A percentile compares a stretch with the other conserved stretches of the same genome.
These are phyloP conservation scores for Kandelia obovata DNA, from an alignment of 345 rosid species.

Conservation along the genomic window DNA sequence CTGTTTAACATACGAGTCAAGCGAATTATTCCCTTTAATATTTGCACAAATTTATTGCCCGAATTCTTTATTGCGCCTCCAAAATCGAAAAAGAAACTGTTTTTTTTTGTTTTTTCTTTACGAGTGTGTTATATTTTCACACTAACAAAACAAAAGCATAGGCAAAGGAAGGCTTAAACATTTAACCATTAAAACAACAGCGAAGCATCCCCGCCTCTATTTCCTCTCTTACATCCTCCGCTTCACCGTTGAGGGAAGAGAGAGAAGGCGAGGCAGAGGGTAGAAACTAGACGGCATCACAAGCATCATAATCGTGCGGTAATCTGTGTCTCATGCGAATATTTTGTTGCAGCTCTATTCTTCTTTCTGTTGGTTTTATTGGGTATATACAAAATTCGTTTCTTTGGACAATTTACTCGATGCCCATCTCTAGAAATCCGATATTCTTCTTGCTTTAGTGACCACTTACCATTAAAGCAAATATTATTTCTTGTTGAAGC, in stretches of 20 bases:
- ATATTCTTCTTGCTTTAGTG: background rate
- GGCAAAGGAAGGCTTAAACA: too few relatives aligned
- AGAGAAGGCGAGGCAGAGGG: background rate
- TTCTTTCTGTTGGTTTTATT: background rate
- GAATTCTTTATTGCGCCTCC: too few relatives aligned
- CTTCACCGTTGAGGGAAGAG: background rate
- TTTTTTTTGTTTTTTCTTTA: too few relatives aligned
- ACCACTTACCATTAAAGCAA: constrained; percentile 9
- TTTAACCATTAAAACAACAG: too few relatives aligned
- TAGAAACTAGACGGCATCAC: background rate
- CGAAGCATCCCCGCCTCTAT: too few relatives aligned
- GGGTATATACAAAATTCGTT: background rate
- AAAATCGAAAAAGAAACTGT: too few relatives aligned
- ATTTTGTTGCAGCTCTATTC: constrained; percentile 2
- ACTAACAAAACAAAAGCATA: too few relatives aligned
- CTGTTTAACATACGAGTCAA: too few relatives aligned
- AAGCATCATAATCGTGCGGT: constrained; percentile 5
- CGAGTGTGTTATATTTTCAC: too few relatives aligned
- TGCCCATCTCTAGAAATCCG: constrained; percentile 1
- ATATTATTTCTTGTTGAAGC: background rate
- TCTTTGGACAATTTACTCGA: constrained; percentile 1
- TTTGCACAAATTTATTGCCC: too few relatives aligned
- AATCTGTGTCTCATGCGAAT: background rate
- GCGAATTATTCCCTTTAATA: too few relatives aligned
- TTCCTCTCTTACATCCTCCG: constrained; percentile 14